Conservation (phyloP, 768 basidiomycete genomes). For the Lactarius trivialis region DNA sequence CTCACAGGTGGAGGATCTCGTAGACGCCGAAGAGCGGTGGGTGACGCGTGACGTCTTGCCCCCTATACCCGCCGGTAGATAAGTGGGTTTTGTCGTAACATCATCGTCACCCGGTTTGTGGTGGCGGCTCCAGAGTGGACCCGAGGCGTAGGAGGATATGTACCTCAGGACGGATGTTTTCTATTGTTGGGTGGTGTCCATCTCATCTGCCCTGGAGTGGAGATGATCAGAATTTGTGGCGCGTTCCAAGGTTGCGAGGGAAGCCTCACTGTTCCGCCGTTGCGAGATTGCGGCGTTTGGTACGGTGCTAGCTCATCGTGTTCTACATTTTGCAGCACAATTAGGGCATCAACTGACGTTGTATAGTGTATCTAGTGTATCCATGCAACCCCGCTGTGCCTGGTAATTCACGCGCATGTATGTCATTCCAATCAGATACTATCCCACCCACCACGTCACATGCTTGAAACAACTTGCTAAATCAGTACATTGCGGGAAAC, state of each 20-base stretch:
- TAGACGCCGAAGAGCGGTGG: conserved; percentile 46
- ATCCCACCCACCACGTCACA: background rate
- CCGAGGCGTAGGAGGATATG: conserved; percentile 60
- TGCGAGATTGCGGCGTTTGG: background rate
- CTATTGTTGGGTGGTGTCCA: conserved; percentile 75
- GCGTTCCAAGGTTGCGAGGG: background rate
- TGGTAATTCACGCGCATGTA: conserved; percentile 59
- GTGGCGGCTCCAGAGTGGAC: conserved; percentile 51
- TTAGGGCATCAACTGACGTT: conserved; percentile 39
- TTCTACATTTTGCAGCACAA: background rate
- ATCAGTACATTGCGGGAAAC: background rate
- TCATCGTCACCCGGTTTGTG: conserved; percentile 41
- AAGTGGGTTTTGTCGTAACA: conserved; percentile 52
- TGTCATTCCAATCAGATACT: conserved; percentile 65
- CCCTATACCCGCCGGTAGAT: conserved; percentile 42
- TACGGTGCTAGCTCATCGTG: background rate
- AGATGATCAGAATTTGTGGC: conserved; percentile 16
- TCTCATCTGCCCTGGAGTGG: conserved; percentile 60
- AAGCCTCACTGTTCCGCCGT: background rate
- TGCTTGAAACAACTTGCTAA: background rate
- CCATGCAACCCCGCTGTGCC: conserved; percentile 53
- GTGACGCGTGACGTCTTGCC: conserved; percentile 44
- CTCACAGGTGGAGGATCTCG: conserved; percentile 33
- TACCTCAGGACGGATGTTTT: conserved; percentile 48
- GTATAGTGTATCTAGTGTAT: conserved; percentile 60